phyloP scores from a whole-genome alignment of 192 early-diverging fungal genomes.

The Dissophora ornata region DNA sequence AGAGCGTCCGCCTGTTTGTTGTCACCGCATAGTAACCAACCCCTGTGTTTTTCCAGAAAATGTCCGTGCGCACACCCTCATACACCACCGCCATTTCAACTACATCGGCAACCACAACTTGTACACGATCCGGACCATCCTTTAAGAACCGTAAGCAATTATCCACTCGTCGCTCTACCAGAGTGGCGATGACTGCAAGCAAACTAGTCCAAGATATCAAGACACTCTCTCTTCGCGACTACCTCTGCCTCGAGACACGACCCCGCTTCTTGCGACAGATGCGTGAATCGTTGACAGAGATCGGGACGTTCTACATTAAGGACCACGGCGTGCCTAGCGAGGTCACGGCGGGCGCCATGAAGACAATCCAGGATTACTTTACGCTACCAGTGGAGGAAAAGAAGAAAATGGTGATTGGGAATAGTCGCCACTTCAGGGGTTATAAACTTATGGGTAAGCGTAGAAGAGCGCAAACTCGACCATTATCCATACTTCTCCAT shows the following conservation, averaged over 20 bases:
- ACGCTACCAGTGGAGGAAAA: slow-evolving; percentile 64
- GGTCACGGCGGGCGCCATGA: slow-evolving; percentile 36
- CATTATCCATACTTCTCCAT: no score
- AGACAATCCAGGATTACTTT: slow-evolving; percentile 56
- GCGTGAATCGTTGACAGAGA: slow-evolving; percentile 57
- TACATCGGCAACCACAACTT: no score
- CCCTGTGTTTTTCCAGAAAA: no score
- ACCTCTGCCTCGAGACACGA: slow-evolving; percentile 16
- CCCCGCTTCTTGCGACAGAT: slow-evolving; percentile 55
- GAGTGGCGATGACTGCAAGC: no score
- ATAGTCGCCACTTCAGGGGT: slow-evolving; percentile 69
- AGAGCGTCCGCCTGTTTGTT: no score
- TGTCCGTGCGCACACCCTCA: no score
- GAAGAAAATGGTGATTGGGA: slow-evolving; percentile 61
- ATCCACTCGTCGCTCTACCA: not conserved
- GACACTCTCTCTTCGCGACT: slow-evolving; percentile 27
- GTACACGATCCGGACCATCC: no score
- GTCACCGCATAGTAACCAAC: no score
- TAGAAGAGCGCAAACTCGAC: not conserved
- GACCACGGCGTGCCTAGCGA: slow-evolving; percentile 53
- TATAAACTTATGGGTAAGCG: slow-evolving; percentile 58
- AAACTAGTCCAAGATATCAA: slow-evolving; percentile 5
- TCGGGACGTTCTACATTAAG: slow-evolving; percentile 70
- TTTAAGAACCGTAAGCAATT: not conserved
- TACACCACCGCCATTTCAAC: no score